Conservation (phyloP, 129 eudicot genomes). For the Lactuca saligna region DNA sequence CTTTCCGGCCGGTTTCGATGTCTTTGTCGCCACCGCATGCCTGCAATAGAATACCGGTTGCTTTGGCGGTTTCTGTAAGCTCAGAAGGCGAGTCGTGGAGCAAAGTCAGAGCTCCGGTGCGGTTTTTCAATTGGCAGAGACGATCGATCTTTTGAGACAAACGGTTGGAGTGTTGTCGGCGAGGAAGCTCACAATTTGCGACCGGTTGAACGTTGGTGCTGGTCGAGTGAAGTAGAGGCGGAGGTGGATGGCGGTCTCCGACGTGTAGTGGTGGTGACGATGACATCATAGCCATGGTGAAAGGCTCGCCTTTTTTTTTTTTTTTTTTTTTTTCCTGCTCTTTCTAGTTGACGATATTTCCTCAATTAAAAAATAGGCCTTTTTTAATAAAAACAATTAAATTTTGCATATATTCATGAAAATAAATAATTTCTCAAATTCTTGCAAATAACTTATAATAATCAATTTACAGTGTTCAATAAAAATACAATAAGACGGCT, state of each 20-base stretch:
- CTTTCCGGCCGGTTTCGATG: constrained; percentile 35
- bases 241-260: constrained; percentile 24
- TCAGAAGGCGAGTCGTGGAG: constrained; percentile 27
- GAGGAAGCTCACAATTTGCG: not conserved
- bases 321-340: not conserved
- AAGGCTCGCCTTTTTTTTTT: not conserved
- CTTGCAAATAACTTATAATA: not conserved
- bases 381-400: too few species aligned
- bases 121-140: constrained; percentile 37
- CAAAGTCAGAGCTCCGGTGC: constrained; percentile 32
- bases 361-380: not conserved
- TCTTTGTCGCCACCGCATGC: constrained; percentile 46
- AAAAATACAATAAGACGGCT: too few species aligned
- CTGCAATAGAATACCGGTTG: constrained; percentile 34
- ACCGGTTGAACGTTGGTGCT: not conserved
- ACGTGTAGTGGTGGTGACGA: constrained; percentile 24
- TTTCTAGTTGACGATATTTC: not conserved
- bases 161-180: constrained; percentile 2
- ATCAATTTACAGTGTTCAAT: too few species aligned
- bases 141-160: constrained; percentile 23
- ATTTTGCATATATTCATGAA: not conserved
- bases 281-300: constrained; percentile 20
- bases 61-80: constrained; percentile 24
- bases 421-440: too few species aligned
- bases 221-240: constrained; percentile 13